A percentile compares a stretch with the other conserved stretches of the same genome.
These are phyloP conservation scores for Yamadazyma triangularis DNA, from an alignment of 1,139 yeast species.

Conservation along the genomic window DNA sequence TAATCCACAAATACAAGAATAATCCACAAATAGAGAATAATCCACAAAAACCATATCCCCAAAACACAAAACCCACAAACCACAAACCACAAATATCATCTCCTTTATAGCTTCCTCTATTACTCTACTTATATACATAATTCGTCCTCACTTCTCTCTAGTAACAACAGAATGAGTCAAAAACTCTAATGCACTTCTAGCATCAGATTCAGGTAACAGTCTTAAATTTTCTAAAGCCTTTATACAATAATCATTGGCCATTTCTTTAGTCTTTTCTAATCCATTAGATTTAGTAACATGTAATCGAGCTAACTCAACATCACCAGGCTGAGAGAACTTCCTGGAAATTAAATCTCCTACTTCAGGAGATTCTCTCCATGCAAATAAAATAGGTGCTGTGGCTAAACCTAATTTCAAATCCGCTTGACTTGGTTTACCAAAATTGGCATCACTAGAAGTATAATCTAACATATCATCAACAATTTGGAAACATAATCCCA, in stretches of 20 bases:
- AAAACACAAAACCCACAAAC: no score
- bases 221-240: slow-evolving; percentile 71
- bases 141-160: slow-evolving; percentile 53
- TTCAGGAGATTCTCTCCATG: slow-evolving; percentile 87
- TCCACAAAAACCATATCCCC: no score
- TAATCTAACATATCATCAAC: slow-evolving; percentile 96
- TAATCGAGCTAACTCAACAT: slow-evolving; percentile 70
- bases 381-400: slow-evolving; percentile 93
- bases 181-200: slow-evolving; percentile 82
- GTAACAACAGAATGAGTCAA: slow-evolving; percentile 81
- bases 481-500: slow-evolving; percentile 93
- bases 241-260: slow-evolving; percentile 76
- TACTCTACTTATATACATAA: neutral
- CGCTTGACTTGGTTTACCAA: slow-evolving; percentile 96
- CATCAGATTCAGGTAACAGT: slow-evolving; percentile 79
- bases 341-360: slow-evolving; percentile 80
- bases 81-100: no score
- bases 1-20: no score
- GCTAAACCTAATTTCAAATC: slow-evolving; percentile 92
- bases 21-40: no score
- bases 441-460: slow-evolving; percentile 72
- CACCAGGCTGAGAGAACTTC: slow-evolving; percentile 77
- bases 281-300: slow-evolving; percentile 74
- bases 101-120: no score
- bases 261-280: slow-evolving; percentile 64